Evolutionary conservation across 2,329 filamentous ascomycete species (phyloP).

Genomic region (Cladophialophora yegresii): DNA sequence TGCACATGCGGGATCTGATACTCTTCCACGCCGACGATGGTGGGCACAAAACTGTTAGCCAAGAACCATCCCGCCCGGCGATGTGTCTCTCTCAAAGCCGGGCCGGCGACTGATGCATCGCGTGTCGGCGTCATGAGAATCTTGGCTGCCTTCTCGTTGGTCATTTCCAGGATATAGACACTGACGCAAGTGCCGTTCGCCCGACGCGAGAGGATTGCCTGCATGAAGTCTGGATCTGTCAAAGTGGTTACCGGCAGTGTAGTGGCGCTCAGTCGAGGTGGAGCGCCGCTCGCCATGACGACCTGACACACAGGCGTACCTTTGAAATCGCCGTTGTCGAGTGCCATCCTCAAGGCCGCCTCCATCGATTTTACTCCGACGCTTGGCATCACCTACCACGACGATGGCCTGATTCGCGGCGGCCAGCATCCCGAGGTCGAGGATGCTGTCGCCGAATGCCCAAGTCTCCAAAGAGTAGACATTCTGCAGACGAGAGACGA

Average conservation of each 20-base stretch:
- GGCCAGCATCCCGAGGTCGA: not conserved
- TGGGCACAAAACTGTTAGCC: not conserved
- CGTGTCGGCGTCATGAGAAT: not conserved
- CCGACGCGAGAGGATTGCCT: not conserved
- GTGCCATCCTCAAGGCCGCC: not conserved
- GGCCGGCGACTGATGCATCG: not conserved
- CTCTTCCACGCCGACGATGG: not conserved
- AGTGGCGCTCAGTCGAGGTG: not conserved
- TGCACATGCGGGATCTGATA: not conserved
- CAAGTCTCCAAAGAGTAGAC: not conserved
- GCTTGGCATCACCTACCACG: not conserved
- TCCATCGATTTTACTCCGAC: not conserved
- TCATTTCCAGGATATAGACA: not conserved
- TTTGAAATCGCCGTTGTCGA: not conserved
- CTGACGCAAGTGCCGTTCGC: not conserved
- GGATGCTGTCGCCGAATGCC: not conserved
- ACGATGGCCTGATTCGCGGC: not conserved
- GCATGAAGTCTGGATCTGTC: not conserved
- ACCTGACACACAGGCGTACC: not conserved
- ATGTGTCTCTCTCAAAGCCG: not conserved
- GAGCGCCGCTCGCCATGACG: not conserved
- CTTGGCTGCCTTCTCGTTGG: not conserved
- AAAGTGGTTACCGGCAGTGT: not conserved
- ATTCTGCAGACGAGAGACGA: not conserved
- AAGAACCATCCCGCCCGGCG: not conserved